Evolutionary conservation across 129 eudicot genomes (phyloP).

Genomic region (Chrysanthemum makinoi): DNA sequence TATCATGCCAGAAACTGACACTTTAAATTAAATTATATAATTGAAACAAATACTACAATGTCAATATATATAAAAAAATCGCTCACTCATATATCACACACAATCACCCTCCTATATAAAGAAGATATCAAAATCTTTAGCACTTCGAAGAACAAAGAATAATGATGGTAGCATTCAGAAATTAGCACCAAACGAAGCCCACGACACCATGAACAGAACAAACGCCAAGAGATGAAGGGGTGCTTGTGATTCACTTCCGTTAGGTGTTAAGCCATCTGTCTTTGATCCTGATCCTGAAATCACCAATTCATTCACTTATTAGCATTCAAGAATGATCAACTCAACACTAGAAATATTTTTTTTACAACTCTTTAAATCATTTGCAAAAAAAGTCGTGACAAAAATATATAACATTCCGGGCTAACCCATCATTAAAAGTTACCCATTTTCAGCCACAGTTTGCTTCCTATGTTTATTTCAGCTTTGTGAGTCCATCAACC

Average conservation of each 20-base stretch:
- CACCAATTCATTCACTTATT: neutral
- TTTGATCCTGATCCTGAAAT: slow-evolving; percentile 50
- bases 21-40: slow-evolving; percentile 14
- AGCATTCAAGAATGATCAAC: neutral
- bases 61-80: slow-evolving; percentile 10
- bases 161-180: slow-evolving; percentile 20
- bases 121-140: slow-evolving; percentile 2
- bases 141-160: slow-evolving; percentile 11
- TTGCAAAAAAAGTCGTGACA: too few species aligned
- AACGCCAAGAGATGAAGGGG: slow-evolving; percentile 26
- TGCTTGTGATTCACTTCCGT: slow-evolving; percentile 28
- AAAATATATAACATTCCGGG: too few species aligned
- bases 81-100: neutral
- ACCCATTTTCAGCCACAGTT: too few species aligned
- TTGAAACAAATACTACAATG: slow-evolving; percentile 13
- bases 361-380: too few species aligned
- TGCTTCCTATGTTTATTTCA: too few species aligned
- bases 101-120: slow-evolving; percentile 22
- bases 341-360: too few species aligned
- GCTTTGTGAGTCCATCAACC: too few species aligned
- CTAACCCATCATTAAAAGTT: too few species aligned
- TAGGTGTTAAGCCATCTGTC: slow-evolving; percentile 41
- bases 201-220: slow-evolving; percentile 33
- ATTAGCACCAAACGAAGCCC: slow-evolving; percentile 30
- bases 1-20: neutral